Base-by-base conservation (phyloP, 106 monocot genomes). In the Dendrobium catenatum region DNA sequence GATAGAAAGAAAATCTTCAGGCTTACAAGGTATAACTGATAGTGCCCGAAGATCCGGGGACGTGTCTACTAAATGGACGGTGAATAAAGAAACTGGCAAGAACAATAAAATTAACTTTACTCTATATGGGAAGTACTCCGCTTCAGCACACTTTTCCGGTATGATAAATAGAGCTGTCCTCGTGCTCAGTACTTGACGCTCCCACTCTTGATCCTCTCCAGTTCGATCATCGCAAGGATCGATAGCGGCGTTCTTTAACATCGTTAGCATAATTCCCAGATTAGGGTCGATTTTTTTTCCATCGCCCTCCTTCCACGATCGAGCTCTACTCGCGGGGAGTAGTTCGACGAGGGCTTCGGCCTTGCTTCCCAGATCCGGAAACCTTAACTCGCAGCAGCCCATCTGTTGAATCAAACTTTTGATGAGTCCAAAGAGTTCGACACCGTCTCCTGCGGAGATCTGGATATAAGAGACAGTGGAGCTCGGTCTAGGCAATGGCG, bases 211-310 rank as follows among this genome's bases (percentile, higher is more conserved):
- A 73, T 19, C 74, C 13, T 43, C 74, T 74, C 4, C 41, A 74
- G 18, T 43, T 74, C 74, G 74, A 74, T 74, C 74, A 74, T 37
- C 74, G 22, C 74, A 74, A 74, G 74, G 74, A 44, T 74, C 74
- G 5, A 37, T 74, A n/a, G 74, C 74, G 19, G 43, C 43, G 19
- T 29, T 13, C 74, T 74, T 74, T 44, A 74, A 37, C 42, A 74
- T 42, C 41, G n/a, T 22, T 10, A 74, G 74, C 74, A 74, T 74
- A 13, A 44, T 43, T 44, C 16, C 43, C 19, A 74, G 74, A 74
- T 42, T 19, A 43, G 26, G 43, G n/a, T 74, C 42, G 74, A 19
- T 74, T 4, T 74, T 74, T 10, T 42, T 74, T 43, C 42, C 43
- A 74, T n/a, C 74, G 43, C 20, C 43, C 43, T 74, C 74, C 74